These are phyloP conservation scores for Fraxinus pennsylvanica DNA, from an alignment of 257 asterid genomes.

Conservation along the genomic window DNA sequence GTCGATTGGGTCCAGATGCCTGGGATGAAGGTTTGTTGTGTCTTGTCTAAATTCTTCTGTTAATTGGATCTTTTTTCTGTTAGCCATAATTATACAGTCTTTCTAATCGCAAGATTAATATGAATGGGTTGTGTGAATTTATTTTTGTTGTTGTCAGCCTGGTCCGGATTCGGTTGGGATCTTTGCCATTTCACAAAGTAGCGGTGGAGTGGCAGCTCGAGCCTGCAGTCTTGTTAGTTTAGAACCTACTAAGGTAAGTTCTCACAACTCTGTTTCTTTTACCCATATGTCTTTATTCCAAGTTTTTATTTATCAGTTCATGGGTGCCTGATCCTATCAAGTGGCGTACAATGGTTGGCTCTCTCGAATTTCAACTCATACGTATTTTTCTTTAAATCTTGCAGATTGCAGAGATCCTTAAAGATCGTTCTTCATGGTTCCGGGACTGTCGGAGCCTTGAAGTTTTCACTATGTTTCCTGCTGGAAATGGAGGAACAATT, in stretches of 20 bases:
- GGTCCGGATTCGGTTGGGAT: constrained; percentile 99
- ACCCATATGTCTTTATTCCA: not conserved
- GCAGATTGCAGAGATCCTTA: constrained; percentile 97
- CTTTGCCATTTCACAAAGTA: constrained; percentile 91
- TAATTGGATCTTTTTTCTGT: not conserved
- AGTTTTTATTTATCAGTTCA: not conserved
- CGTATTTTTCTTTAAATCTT: constrained; percentile 7
- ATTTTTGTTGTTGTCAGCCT: constrained; percentile 61
- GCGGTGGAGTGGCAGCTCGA: constrained; percentile 99
- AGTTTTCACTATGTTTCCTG: constrained; percentile 85
- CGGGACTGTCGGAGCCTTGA: constrained; percentile 96
- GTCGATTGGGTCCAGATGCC: constrained; percentile 99
- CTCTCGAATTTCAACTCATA: constrained; percentile 1
- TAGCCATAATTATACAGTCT: not conserved
- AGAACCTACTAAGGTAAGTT: constrained; percentile 82
- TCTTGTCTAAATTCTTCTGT: constrained; percentile 6
- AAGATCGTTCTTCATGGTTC: constrained; percentile 95
- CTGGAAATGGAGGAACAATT: constrained; percentile 93
- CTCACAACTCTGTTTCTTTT: not conserved
- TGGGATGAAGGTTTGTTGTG: constrained; percentile 90
- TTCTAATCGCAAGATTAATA: not conserved
- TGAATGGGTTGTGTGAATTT: not conserved
- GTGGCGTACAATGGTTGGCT: not conserved
- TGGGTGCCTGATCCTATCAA: not conserved
- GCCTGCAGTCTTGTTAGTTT: constrained; percentile 99